These are phyloP conservation scores for Pyrenochaeta sp. DNA, from an alignment of 2,329 filamentous ascomycete species.

Conservation along the genomic window DNA sequence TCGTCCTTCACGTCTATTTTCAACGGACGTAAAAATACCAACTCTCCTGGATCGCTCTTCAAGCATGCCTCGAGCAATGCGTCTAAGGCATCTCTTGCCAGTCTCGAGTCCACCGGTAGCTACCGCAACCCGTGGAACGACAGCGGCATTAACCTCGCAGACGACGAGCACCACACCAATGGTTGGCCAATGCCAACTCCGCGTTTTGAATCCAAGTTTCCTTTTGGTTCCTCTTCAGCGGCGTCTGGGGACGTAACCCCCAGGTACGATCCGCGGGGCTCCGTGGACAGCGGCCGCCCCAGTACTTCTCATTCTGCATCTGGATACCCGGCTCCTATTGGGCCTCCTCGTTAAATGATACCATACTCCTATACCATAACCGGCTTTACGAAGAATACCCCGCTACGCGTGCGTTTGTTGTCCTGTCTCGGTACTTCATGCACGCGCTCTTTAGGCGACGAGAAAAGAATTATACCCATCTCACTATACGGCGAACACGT, in stretches of 20 bases:
- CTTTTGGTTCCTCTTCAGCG: constrained; percentile 62
- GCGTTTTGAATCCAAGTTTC: constrained; percentile 67
- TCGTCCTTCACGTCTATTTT: constrained; percentile 96
- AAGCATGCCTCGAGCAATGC: constrained; percentile 86
- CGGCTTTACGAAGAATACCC: constrained; percentile 50
- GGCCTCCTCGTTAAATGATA: constrained; percentile 81
- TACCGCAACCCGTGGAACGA: constrained; percentile 99
- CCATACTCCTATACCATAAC: constrained; percentile 41
- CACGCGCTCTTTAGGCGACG: constrained; percentile 37
- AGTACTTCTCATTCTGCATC: constrained; percentile 97
- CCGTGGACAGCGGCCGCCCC: constrained; percentile 89
- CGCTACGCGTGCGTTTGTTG: constrained; percentile 33
- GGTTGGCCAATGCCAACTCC: constrained; percentile 51
- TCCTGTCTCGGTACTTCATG: constrained; percentile 27
- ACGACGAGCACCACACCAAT: constrained; percentile 70
- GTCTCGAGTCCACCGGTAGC: constrained; percentile 93
- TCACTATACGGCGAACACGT: constrained; percentile 44
- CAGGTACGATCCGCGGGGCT: constrained; percentile 82
- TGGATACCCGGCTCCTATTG: constrained; percentile 93
- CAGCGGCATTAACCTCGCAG: constrained; percentile 90
- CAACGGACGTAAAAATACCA: constrained; percentile 91
- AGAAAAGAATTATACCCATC: constrained; percentile 54
- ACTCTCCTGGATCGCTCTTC: constrained; percentile 80
- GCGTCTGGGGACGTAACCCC: constrained; percentile 81
- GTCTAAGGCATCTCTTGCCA: constrained; percentile 94